phyloP scores from a whole-genome alignment of 1,284 basidiomycete species.

The Tausonia pullulans region DNA sequence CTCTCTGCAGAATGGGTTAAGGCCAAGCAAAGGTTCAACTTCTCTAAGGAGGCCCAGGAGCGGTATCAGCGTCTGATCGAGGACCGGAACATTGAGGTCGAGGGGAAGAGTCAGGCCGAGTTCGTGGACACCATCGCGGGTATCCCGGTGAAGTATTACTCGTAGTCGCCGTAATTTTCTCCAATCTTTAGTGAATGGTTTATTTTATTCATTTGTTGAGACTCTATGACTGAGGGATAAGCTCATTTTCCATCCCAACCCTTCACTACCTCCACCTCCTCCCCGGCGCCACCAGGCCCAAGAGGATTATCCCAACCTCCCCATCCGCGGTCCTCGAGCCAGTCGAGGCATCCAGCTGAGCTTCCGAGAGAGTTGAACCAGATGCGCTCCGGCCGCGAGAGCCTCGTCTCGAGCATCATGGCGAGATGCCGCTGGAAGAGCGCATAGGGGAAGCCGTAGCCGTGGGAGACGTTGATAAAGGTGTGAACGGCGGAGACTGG shows the following conservation, averaged over 20 bases:
- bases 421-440: slow-evolving; percentile 37
- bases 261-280: no score
- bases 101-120: neutral
- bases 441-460: neutral
- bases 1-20: neutral
- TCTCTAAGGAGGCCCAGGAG: neutral
- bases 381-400: slow-evolving; percentile 38
- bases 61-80: neutral
- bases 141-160: neutral
- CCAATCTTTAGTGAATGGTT: no score
- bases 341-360: slow-evolving; percentile 41
- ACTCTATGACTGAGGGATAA: no score
- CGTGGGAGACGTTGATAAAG: neutral
- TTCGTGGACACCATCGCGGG: neutral
- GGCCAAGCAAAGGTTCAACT: neutral
- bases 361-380: slow-evolving; percentile 43
- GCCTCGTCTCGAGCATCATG: slow-evolving; percentile 46
- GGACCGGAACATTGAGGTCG: neutral
- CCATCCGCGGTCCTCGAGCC: slow-evolving; percentile 25
- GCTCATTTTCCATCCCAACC: no score
- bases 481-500: neutral
- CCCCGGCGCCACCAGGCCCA: no score
- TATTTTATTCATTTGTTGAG: no score
- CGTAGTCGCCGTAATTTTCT: no score
- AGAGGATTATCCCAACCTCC: neutral